phyloP scores from a whole-genome alignment of 257 asterid species.

The Nicotiana obtusifolia region DNA sequence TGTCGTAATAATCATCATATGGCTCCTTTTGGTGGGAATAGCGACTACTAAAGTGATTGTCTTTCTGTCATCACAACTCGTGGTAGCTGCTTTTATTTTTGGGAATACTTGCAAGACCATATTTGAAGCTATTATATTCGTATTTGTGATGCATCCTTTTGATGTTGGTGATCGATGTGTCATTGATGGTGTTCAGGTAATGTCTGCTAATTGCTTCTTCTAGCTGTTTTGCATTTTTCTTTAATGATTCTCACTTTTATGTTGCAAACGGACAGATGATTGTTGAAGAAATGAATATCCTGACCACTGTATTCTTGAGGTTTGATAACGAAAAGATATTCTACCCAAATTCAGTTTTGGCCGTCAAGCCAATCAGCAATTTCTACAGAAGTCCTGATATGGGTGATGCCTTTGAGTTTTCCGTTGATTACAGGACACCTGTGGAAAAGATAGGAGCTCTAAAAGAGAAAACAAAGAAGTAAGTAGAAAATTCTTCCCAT shows the following conservation, averaged over 20 bases:
- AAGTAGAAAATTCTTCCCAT: slow-evolving; percentile 15
- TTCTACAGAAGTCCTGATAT: slow-evolving; percentile 84
- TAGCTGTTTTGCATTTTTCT: background rate
- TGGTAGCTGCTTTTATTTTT: slow-evolving; percentile 65
- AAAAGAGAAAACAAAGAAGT: slow-evolving; percentile 58
- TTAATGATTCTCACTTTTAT: background rate
- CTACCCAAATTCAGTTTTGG: slow-evolving; percentile 71
- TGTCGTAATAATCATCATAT: slow-evolving; percentile 40
- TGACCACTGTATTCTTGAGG: slow-evolving; percentile 58
- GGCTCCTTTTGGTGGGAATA: slow-evolving; percentile 70
- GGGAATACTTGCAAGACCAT: slow-evolving; percentile 88
- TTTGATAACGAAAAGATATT: slow-evolving; percentile 55
- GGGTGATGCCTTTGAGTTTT: slow-evolving; percentile 70
- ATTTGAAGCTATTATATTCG: slow-evolving; percentile 71
- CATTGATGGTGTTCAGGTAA: slow-evolving; percentile 73
- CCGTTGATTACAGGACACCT: slow-evolving; percentile 66
- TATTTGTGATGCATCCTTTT: slow-evolving; percentile 80
- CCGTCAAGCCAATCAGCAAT: slow-evolving; percentile 75
- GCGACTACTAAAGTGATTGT: slow-evolving; percentile 70
- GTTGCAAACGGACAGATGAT: slow-evolving; percentile 42
- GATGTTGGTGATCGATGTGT: slow-evolving; percentile 89
- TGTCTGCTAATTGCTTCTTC: background rate
- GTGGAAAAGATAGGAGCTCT: slow-evolving; percentile 60
- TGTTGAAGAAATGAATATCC: slow-evolving; percentile 84
- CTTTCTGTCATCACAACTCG: slow-evolving; percentile 71